Percentiles rank a stretch among this genome's conserved stretches.
phyloP scores from a whole-genome alignment of 2,329 filamentous ascomycete species.

The Xylariaceae sp. region DNA sequence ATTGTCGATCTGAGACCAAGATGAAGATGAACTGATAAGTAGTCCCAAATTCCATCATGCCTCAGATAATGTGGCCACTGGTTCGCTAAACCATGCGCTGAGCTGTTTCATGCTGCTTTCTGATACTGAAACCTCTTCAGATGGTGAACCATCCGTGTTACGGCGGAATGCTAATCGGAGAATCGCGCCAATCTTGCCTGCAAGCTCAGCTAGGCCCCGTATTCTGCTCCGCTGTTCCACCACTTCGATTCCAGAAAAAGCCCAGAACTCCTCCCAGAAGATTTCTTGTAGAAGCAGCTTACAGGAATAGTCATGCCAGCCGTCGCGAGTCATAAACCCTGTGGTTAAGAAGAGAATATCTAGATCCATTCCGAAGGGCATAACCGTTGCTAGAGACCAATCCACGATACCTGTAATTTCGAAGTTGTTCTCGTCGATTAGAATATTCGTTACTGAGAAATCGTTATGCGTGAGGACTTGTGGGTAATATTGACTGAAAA shows the following conservation, averaged over 20 bases:
- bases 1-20: too few species aligned
- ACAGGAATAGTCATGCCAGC: constrained; percentile 41
- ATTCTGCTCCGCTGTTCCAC: constrained; percentile 24
- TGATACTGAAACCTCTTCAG: constrained; percentile 8
- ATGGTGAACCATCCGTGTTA: constrained; percentile 34
- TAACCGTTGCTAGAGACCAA: constrained; percentile 38
- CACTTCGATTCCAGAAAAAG: constrained; percentile 31
- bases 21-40: too few species aligned
- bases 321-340: constrained; percentile 37
- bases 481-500: constrained; percentile 39
- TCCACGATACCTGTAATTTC: constrained; percentile 41
- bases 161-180: constrained; percentile 38
- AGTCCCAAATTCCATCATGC: too few species aligned
- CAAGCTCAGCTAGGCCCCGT: constrained; percentile 32
- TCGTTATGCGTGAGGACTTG: constrained; percentile 42
- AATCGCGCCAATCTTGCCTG: constrained; percentile 37
- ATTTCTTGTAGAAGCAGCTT: constrained; percentile 24
- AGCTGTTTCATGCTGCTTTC: constrained; percentile 7
- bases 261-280: constrained; percentile 43
- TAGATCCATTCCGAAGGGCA: constrained; percentile 32
- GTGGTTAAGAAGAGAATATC: constrained; percentile 36
- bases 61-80: too few species aligned
- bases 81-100: not conserved
- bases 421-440: constrained; percentile 36
- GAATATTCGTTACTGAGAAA: constrained; percentile 42